Evolutionary conservation across 2,329 filamentous ascomycete genomes (phyloP).

Genomic region (Fusarium nanum): DNA sequence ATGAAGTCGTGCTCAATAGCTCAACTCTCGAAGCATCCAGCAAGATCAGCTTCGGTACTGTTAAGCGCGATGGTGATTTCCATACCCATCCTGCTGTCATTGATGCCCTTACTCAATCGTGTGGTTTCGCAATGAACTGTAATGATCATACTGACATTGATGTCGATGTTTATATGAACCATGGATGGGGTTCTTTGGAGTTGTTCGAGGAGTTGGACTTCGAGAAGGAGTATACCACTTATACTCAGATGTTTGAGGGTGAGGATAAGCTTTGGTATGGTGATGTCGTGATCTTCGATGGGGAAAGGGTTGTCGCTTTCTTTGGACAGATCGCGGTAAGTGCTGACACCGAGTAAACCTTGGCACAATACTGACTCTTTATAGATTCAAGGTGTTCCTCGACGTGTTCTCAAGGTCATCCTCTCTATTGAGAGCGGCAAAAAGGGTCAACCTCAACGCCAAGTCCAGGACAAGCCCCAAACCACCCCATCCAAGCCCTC

Average conservation of each 20-base stretch:
- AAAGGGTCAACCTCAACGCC: constrained; percentile 28
- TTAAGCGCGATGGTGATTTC: constrained; percentile 32
- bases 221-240: constrained; percentile 38
- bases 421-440: constrained; percentile 34
- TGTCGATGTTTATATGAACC: constrained; percentile 38
- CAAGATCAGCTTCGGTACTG: constrained; percentile 33
- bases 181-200: constrained; percentile 37
- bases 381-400: constrained; percentile 37
- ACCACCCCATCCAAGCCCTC: neutral
- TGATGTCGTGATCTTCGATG: constrained; percentile 66
- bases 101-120: constrained; percentile 36
- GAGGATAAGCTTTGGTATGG: constrained; percentile 49
- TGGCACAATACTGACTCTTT: too few relatives aligned
- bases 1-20: constrained; percentile 39
- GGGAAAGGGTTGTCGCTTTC: constrained; percentile 59
- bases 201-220: constrained; percentile 36
- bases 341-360: fast-evolving
- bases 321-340: constrained; percentile 49
- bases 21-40: constrained; percentile 28
- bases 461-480: neutral
- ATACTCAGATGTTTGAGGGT: constrained; percentile 34
- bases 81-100: constrained; percentile 41
- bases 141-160: constrained; percentile 40
- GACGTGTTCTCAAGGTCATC: constrained; percentile 37
- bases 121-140: constrained; percentile 43